Base-by-base conservation (phyloP, 164 flowering plant species). In the Stephania japonica region DNA sequence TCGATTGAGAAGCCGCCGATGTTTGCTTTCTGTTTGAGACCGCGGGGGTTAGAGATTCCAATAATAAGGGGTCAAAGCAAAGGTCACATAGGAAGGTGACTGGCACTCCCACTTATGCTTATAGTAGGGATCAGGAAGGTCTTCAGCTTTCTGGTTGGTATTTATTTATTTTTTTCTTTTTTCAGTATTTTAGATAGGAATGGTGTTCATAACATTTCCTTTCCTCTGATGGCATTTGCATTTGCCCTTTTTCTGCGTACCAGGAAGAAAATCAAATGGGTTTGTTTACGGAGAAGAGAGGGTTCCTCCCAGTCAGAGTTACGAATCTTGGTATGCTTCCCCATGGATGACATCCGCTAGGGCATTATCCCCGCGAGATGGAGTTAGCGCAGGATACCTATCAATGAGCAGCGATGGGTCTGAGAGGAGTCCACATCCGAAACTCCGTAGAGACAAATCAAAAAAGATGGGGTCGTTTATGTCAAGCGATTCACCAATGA, bases 1-100 rank as follows among this genome's bases (percentile, higher is more conserved):
- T 26, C 75, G 6, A 38, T 74, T 49, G 92, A 90, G 81, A 96
- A 89, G 81, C 99, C 99, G 73, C 84, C 89, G 27, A 90, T 93
- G 94, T 91, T 87, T 87, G 97, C 99, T 67, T 96, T 96, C 80
- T 96, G 99, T 83, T 75, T 92, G 84, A 89, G 86, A 75, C 98
- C 99, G 13, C 89, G 97, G 47, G 99, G 99, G n/a, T 81, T 96
- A 82, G 98, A 93, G 78, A 83, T 89, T 61, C 89, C 87, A 32
- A 32, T 21, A 91, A 89, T 84, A 93, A 81, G 79, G 91, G 89
- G 8, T 86, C 97, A 47, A 96, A 92, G 78, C 97, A 92, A 47
- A 83, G 98, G 75, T 84, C 97, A 5, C 98, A 93, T 1, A 90
- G 80, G 83, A 92, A 75, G 75, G 38, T 88, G n/a, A 70, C 84